Evolutionary conservation across 495 filamentous ascomycete genomes (phyloP).

Genomic region (Darksidea phi): DNA sequence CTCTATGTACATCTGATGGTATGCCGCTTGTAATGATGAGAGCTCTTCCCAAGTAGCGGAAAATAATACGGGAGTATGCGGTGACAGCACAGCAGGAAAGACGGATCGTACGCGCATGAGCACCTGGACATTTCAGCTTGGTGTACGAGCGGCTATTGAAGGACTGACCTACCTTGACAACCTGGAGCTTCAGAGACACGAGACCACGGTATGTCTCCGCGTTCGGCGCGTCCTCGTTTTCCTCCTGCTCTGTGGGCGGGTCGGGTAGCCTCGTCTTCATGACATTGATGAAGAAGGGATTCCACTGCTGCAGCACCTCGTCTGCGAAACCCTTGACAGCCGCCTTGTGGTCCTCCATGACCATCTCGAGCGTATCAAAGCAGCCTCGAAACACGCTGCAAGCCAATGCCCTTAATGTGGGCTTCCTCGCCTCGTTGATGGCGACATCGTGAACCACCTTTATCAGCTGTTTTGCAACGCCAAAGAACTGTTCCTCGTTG

Average conservation of each 20-base stretch:
- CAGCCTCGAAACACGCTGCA: conserved; percentile 84
- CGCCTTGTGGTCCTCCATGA: conserved; percentile 82
- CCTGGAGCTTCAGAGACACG: conserved; percentile 82
- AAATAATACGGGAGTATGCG: conserved; percentile 77
- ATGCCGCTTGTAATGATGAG: conserved; percentile 63
- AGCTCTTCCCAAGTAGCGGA: conserved; percentile 84
- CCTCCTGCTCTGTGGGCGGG: conserved; percentile 57
- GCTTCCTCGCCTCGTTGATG: conserved; percentile 67
- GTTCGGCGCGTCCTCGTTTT: conserved; percentile 48
- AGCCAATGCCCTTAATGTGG: conserved; percentile 74
- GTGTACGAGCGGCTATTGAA: not conserved
- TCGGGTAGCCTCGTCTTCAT: conserved; percentile 70
- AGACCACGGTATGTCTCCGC: conserved; percentile 63
- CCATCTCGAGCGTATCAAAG: conserved; percentile 93
- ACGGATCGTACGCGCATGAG: conserved; percentile 83
- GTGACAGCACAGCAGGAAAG: conserved; percentile 76
- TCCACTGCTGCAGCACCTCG: conserved; percentile 76
- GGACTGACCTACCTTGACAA: conserved; percentile 61
- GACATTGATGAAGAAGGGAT: conserved; percentile 76
- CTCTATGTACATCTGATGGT: conserved; percentile 78
- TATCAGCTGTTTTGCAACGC: conserved; percentile 77
- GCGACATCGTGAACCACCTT: conserved; percentile 79
- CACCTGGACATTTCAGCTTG: conserved; percentile 53
- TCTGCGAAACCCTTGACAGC: conserved; percentile 87
- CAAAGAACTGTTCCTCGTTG: conserved; percentile 91